Evolutionary conservation across 495 filamentous ascomycete genomes (phyloP).

Genomic region (Aspergillus leporis): DNA sequence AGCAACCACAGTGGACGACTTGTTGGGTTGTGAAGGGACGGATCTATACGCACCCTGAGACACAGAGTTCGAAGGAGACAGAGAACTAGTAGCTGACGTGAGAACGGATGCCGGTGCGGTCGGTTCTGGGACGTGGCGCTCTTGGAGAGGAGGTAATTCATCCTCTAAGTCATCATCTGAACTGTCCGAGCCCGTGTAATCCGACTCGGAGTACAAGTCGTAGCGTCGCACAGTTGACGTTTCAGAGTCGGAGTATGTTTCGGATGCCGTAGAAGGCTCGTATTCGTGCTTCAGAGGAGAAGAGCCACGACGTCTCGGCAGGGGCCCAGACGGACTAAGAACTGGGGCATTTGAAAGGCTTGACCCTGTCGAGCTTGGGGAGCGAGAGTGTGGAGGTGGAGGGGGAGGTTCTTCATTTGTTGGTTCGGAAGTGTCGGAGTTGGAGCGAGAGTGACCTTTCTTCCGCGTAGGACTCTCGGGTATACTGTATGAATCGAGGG

Average conservation of each 20-base stretch:
- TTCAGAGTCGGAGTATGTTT: slow-evolving; percentile 52
- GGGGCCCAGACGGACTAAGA: slow-evolving; percentile 39
- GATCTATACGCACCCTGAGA: slow-evolving; percentile 65
- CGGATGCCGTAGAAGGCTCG: slow-evolving; percentile 81
- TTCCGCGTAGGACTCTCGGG: slow-evolving; percentile 38
- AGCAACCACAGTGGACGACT: slow-evolving; percentile 67
- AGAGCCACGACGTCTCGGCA: slow-evolving; percentile 70
- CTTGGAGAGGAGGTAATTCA: slow-evolving; percentile 36
- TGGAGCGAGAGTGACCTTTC: slow-evolving; percentile 32
- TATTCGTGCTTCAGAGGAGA: slow-evolving; percentile 98
- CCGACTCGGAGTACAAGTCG: slow-evolving; percentile 47
- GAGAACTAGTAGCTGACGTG: slow-evolving; percentile 46
- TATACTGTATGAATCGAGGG: slow-evolving; percentile 24
- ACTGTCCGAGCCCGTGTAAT: slow-evolving; percentile 42
- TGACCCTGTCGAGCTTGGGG: slow-evolving; percentile 44
- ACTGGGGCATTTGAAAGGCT: slow-evolving; percentile 55
- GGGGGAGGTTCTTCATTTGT: slow-evolving; percentile 47
- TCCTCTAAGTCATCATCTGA: slow-evolving; percentile 60
- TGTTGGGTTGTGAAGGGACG: slow-evolving; percentile 55
- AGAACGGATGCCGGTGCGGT: slow-evolving; percentile 31
- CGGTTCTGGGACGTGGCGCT: slow-evolving; percentile 20
- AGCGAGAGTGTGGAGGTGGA: slow-evolving; percentile 53
- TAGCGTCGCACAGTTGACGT: slow-evolving; percentile 53
- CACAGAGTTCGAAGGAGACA: slow-evolving; percentile 74
- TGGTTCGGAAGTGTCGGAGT: slow-evolving; percentile 28